A percentile compares a stretch with the other conserved stretches of the same genome.
Evolutionary conservation across 163 green algal genomes (phyloP).

Genomic region (Trebouxiophyceae sp.): DNA sequence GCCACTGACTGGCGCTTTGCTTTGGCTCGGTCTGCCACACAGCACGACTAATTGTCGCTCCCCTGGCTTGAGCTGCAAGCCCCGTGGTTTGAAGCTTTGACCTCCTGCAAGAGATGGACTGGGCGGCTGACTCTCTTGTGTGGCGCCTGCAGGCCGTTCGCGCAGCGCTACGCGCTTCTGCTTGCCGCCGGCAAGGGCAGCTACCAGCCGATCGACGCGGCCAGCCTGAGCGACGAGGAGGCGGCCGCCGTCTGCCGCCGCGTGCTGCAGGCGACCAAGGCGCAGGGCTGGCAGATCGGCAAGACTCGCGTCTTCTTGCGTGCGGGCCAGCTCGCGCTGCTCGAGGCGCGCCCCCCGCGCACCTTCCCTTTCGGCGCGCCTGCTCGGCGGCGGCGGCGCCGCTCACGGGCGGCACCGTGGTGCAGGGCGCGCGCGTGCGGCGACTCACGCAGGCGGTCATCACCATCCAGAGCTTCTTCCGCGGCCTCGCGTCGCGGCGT

Average conservation of each 20-base stretch:
- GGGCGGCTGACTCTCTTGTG: no score
- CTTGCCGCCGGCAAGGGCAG: conserved; percentile 16
- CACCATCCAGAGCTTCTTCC: conserved; percentile 46
- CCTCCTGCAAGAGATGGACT: no score
- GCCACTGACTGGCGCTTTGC: neutral
- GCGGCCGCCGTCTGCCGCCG: conserved; percentile 18
- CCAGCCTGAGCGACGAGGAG: conserved; percentile 7
- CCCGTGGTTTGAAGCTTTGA: no score
- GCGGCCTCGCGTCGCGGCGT: conserved; percentile 12
- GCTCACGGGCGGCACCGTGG: no score
- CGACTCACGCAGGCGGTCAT: conserved; percentile 40
- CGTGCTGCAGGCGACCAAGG: conserved; percentile 24
- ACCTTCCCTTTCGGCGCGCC: neutral
- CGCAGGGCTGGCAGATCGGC: conserved; percentile 44
- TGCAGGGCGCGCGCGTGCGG: conserved; percentile 28
- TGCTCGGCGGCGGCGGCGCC: neutral
- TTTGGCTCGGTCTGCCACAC: no score
- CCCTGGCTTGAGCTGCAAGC: neutral
- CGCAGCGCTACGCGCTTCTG: conserved; percentile 38
- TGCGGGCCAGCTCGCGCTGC: conserved; percentile 75
- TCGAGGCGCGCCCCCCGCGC: conserved; percentile 41
- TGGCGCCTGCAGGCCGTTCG: conserved; percentile 28
- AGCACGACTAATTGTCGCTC: neutral
- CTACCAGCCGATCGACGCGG: conserved; percentile 12
- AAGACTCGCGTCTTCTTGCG: conserved; percentile 81